Evolutionary conservation across 768 basidiomycete species (phyloP).

Genomic region (Tricholoma flavovirens): DNA sequence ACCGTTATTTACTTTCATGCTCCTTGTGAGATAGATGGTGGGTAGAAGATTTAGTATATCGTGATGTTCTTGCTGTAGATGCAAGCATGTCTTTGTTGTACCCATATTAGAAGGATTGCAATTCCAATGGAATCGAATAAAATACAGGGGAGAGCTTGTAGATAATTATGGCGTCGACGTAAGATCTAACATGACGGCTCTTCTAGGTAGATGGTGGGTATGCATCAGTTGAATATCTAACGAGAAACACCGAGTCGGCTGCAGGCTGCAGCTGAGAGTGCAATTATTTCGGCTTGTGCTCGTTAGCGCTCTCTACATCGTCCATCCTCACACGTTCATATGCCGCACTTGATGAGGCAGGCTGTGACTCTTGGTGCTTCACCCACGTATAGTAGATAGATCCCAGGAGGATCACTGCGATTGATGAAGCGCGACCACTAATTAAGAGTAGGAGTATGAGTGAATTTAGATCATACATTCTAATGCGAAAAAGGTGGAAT

Average conservation of each 20-base stretch:
- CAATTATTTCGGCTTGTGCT: slow-evolving; percentile 16
- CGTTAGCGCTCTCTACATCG: slow-evolving; percentile 52
- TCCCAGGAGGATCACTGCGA: slow-evolving; percentile 73
- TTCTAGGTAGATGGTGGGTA: neutral
- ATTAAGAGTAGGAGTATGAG: slow-evolving; percentile 34
- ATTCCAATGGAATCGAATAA: neutral
- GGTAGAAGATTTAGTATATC: neutral
- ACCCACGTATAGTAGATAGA: slow-evolving; percentile 88
- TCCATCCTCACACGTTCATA: slow-evolving; percentile 65
- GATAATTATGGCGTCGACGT: neutral
- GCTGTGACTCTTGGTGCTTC: slow-evolving; percentile 65
- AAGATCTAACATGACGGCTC: neutral
- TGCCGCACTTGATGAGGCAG: slow-evolving; percentile 18
- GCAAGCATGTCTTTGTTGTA: neutral
- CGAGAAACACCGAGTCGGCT: neutral
- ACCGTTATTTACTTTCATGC: neutral
- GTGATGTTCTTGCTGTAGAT: neutral
- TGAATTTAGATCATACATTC: neutral
- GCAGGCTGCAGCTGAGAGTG: neutral
- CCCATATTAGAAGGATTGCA: neutral
- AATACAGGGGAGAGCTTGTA: too few species aligned
- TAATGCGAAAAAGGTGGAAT: slow-evolving; percentile 9
- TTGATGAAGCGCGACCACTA: slow-evolving; percentile 79
- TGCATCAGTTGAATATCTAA: neutral
- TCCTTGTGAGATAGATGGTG: neutral